Conservation (phyloP, 2,329 filamentous ascomycete genomes). For the Pseudopithomyces chartarum region DNA sequence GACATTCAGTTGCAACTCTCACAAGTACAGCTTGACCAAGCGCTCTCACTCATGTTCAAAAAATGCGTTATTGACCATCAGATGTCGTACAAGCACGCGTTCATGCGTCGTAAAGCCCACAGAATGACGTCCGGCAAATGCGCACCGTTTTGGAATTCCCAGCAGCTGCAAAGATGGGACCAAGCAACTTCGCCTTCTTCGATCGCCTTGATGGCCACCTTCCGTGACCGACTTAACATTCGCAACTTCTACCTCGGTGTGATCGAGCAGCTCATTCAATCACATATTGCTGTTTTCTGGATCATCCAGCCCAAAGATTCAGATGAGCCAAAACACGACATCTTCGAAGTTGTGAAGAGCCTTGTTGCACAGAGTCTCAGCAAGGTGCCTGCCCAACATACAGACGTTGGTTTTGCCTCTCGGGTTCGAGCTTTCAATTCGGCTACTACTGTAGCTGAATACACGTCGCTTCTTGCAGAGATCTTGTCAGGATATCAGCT, state of each 20-base stretch:
- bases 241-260: constrained; percentile 11
- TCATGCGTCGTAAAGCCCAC: constrained; percentile 7
- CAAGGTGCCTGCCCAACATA: neutral
- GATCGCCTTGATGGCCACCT: constrained; percentile 8
- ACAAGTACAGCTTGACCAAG: constrained; percentile 11
- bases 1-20: constrained; percentile 11
- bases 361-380: constrained; percentile 9
- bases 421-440: constrained; percentile 9
- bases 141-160: constrained; percentile 13
- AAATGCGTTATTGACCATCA: constrained; percentile 11
- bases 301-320: constrained; percentile 5
- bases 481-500: neutral
- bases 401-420: constrained; percentile 5
- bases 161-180: constrained; percentile 10
- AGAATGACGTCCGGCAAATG: constrained; percentile 6
- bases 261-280: constrained; percentile 15
- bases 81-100: constrained; percentile 1
- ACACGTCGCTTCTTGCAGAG: constrained; percentile 10
- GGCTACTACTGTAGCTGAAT: constrained; percentile 10
- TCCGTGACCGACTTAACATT: constrained; percentile 13
- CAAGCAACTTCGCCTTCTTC: constrained; percentile 4
- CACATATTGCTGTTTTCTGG: constrained; percentile 10
- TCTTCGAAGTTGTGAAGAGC: constrained; percentile 13
- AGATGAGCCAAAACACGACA: neutral
- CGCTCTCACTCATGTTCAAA: constrained; percentile 2